These are phyloP conservation scores for Lyophyllum shimeji DNA, from an alignment of 768 basidiomycete genomes.

Conservation along the genomic window DNA sequence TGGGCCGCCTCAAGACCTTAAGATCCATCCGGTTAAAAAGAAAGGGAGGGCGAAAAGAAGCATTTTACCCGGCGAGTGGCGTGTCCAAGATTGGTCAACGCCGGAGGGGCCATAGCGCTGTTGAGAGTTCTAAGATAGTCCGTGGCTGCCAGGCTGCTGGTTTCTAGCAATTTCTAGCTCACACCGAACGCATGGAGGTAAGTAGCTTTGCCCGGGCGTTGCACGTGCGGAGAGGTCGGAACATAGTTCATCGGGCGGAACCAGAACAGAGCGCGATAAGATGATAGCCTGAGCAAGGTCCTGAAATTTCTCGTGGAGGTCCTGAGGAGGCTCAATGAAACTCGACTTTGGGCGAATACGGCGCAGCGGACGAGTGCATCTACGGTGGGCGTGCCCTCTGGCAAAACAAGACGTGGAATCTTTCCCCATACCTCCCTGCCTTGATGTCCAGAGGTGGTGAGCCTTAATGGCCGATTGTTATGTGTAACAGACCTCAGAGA, in stretches of 20 bases:
- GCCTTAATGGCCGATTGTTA: neutral
- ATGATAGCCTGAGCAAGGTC: too few relatives aligned
- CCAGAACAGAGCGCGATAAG: neutral
- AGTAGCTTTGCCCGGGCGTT: neutral
- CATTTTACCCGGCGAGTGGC: neutral
- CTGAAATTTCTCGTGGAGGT: neutral
- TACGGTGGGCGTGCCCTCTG: neutral
- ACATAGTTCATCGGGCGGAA: slow-evolving; percentile 8
- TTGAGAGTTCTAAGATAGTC: neutral
- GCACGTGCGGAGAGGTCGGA: slow-evolving; percentile 1
- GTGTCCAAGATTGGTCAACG: neutral
- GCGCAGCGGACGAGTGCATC: neutral
- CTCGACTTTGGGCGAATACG: neutral
- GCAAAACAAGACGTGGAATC: neutral
- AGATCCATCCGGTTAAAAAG: slow-evolving; percentile 1
- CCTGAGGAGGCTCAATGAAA: neutral
- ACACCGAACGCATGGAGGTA: neutral
- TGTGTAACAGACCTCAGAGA: neutral
- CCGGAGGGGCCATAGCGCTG: neutral
- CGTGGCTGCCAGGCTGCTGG: too few relatives aligned
- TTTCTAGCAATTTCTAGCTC: too few relatives aligned
- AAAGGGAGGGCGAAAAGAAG: neutral
- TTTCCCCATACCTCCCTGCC: neutral
- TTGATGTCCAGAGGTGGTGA: neutral
- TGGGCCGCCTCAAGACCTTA: neutral